These are phyloP conservation scores for Fusarium palustre DNA, from an alignment of 2,329 filamentous ascomycete genomes.

Conservation along the genomic window DNA sequence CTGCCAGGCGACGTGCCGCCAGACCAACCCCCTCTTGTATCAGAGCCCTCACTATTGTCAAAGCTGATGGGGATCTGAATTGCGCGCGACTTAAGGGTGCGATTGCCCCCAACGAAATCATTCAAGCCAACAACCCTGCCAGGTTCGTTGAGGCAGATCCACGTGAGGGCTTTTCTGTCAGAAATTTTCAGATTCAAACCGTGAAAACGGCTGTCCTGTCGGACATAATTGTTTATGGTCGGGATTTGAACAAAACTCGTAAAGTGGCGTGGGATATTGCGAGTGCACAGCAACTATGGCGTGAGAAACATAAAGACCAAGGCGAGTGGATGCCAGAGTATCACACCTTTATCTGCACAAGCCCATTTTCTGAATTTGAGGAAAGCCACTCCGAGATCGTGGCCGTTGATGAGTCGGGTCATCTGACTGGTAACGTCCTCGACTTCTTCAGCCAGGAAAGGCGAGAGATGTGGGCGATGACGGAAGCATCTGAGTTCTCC, in stretches of 20 bases:
- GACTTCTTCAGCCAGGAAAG: constrained; percentile 93
- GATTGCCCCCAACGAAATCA: constrained; percentile 82
- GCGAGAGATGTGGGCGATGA: constrained; percentile 94
- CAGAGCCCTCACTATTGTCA: constrained; percentile 85
- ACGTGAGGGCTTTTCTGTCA: constrained; percentile 89
- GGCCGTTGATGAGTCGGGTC: constrained; percentile 77
- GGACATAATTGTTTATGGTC: constrained; percentile 92
- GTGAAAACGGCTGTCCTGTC: constrained; percentile 89
- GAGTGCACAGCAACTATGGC: constrained; percentile 81
- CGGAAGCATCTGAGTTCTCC: constrained; percentile 86
- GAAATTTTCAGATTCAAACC: constrained; percentile 97
- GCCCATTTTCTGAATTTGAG: constrained; percentile 78
- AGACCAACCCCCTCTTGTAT: constrained; percentile 78
- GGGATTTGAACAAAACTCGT: constrained; percentile 70
- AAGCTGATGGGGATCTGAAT: constrained; percentile 83
- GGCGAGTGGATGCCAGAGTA: constrained; percentile 71
- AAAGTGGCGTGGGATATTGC: constrained; percentile 77
- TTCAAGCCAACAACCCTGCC: constrained; percentile 64
- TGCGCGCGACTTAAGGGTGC: constrained; percentile 86
- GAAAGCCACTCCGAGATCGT: constrained; percentile 76
- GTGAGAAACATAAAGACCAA: constrained; percentile 69
- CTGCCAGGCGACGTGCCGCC: constrained; percentile 76
- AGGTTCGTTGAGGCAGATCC: constrained; percentile 88
- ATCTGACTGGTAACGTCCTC: constrained; percentile 79
- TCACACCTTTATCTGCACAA: constrained; percentile 83